Conservation (phyloP, 768 basidiomycete species). For the Podaxis mareebaensis region DNA sequence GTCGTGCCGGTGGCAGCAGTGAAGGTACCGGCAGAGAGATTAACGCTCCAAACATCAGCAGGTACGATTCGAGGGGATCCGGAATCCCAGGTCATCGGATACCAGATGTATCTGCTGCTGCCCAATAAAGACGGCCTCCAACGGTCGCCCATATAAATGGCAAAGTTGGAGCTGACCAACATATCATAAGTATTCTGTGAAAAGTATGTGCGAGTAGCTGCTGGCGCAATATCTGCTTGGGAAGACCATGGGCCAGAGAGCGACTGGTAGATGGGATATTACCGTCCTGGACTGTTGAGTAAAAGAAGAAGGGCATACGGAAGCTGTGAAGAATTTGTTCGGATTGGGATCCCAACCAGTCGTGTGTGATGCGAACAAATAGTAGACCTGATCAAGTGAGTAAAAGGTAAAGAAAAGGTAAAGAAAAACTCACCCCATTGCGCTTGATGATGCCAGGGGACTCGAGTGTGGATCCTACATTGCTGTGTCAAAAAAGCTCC, state of each 20-base stretch:
- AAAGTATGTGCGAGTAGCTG: slow-evolving; percentile 53
- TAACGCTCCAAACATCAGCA: slow-evolving; percentile 58
- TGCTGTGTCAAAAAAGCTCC: slow-evolving; percentile 11
- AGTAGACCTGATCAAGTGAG: slow-evolving; percentile 41
- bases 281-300: neutral
- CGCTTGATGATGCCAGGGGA: slow-evolving; percentile 63
- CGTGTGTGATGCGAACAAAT: slow-evolving; percentile 61
- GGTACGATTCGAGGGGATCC: slow-evolving; percentile 54
- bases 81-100: slow-evolving; percentile 55
- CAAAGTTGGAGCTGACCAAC: slow-evolving; percentile 43
- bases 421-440: slow-evolving; percentile 39
- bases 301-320: slow-evolving; percentile 32
- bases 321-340: slow-evolving; percentile 57
- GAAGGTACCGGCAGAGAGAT: slow-evolving; percentile 52
- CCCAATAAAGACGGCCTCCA: slow-evolving; percentile 57
- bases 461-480: slow-evolving; percentile 54
- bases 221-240: slow-evolving; percentile 56
- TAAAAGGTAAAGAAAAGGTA: neutral
- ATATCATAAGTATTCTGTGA: slow-evolving; percentile 63
- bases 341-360: slow-evolving; percentile 62
- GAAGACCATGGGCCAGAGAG: slow-evolving; percentile 56
- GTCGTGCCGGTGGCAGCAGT: slow-evolving; percentile 48
- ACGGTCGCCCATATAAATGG: slow-evolving; percentile 66
- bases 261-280: slow-evolving; percentile 33
- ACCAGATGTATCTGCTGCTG: slow-evolving; percentile 63